phyloP scores from a whole-genome alignment of 1,284 basidiomycete species.

The Ceratobasidium sp. region DNA sequence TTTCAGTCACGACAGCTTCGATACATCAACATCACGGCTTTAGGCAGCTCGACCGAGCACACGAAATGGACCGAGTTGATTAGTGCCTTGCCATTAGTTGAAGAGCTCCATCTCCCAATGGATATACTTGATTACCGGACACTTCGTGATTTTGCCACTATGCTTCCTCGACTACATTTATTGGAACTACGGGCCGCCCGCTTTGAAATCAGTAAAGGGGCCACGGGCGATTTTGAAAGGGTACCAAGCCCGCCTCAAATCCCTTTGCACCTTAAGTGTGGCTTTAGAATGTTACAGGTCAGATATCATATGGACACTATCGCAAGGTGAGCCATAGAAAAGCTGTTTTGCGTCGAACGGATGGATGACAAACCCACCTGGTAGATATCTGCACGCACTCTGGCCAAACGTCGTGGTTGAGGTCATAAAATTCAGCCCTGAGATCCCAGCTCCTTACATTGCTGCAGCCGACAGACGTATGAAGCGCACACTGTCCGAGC shows the following conservation, averaged over 20 bases:
- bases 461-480: not conserved
- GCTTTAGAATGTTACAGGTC: not conserved
- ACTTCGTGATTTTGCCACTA: not conserved
- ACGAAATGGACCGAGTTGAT: not conserved
- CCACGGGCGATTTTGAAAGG: not conserved
- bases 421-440: not conserved
- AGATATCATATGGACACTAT: not conserved
- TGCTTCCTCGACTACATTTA: not conserved
- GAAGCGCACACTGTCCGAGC: not conserved
- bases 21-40: not conserved
- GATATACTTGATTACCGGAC: not conserved
- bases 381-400: not conserved
- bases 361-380: not conserved
- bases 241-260: not conserved
- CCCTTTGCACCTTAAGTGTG: not conserved
- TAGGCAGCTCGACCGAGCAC: not conserved
- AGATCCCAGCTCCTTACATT: not conserved
- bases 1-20: not conserved
- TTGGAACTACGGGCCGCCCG: too few species aligned
- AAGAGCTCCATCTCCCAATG: not conserved
- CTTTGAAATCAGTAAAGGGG: too few species aligned
- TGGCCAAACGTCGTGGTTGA: conserved; percentile 11
- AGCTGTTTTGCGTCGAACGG: too few species aligned
- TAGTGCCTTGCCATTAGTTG: not conserved
- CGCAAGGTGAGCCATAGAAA: not conserved